Evolutionary conservation across 148 eudicot species (phyloP), one percentile per base, ranked within the genome.

Genomic region (Dianthus caryophyllus): DNA sequence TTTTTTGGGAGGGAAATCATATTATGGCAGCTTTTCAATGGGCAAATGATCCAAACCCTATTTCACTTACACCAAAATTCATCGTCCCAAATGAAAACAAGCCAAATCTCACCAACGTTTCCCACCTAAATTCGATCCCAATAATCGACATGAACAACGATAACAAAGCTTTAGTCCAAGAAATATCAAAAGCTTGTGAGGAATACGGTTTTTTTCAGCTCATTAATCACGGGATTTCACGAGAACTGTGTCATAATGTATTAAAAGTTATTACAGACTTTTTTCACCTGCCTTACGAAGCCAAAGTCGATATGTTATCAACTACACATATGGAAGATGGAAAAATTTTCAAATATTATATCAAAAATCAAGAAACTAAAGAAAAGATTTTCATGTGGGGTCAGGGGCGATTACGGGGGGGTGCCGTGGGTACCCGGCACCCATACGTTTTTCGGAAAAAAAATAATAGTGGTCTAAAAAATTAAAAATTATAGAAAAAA

Each of bases 201-300:
- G 70, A 65, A 43, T 68, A 56, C 18, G 81, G 84, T 13, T 71
- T 77, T 51, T 81, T 81, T 57, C 81, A 75, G 39, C 41, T 81
- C 12, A 75, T 54, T 4, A 77, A 77, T 60, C 84, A 75, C 55
- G 85, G 83, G 0, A 68, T 84, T n/a, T 52, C 77, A 0, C 24
- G 16, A 13, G 67, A 77, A 7, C 44, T 77, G 24, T 81, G 77
- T 63, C 2, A 54, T 0, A 17, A 44, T 1, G 67, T 81, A 69
- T 52, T 84, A 57, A 53, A 68, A 27, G 76, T 75, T 1, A 66
- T 72, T 9, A 68, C 55, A 17, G 50, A 52, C 3, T 72, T 84
- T 48, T 78, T 84, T 36, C 17, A 74, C 18, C 24, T 72, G 8
- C 74, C 81, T 2, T 22, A 67, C 5, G 71, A 74, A 39, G 77